Conservation (phyloP, 1,284 basidiomycete genomes). For the Psilocybe mexicana region DNA sequence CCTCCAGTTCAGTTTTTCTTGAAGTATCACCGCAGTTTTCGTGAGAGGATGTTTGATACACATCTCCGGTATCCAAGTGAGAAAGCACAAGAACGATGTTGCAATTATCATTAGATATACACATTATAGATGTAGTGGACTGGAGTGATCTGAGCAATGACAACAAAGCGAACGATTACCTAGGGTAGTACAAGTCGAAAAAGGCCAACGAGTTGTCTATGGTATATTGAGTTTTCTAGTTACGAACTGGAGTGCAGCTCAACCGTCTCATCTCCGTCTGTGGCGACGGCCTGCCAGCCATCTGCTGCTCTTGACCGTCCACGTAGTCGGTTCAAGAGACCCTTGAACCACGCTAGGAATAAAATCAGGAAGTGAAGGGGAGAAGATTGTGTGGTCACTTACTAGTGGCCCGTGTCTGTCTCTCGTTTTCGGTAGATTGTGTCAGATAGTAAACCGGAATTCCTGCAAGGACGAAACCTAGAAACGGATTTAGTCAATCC, state of each 20-base stretch:
- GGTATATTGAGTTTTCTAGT: constrained; percentile 6
- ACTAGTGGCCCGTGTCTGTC: constrained; percentile 50
- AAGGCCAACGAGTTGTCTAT: background rate
- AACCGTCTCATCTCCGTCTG: constrained; percentile 66
- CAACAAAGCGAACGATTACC: background rate
- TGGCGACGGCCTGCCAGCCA: constrained; percentile 76
- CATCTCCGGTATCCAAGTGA: background rate
- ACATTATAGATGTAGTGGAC: background rate
- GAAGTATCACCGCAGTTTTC: background rate
- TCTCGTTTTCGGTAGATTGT: constrained; percentile 45
- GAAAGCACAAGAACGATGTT: too few relatives aligned
- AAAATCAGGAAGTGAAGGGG: constrained; percentile 7
- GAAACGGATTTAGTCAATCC: constrained; percentile 1
- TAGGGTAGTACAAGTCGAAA: background rate
- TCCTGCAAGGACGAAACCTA: constrained; percentile 73
- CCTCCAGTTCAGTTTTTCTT: background rate
- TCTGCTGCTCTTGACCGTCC: constrained; percentile 52
- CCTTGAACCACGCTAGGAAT: constrained; percentile 18
- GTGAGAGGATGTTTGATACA: background rate
- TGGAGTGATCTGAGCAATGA: background rate
- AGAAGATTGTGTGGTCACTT: constrained; percentile 26
- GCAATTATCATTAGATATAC: background rate
- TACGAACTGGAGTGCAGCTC: constrained; percentile 50
- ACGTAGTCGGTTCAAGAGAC: constrained; percentile 44
- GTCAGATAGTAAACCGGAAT: constrained; percentile 87